phyloP scores from a whole-genome alignment of 2,329 filamentous ascomycete genomes.

The Ceratocystis variospora region DNA sequence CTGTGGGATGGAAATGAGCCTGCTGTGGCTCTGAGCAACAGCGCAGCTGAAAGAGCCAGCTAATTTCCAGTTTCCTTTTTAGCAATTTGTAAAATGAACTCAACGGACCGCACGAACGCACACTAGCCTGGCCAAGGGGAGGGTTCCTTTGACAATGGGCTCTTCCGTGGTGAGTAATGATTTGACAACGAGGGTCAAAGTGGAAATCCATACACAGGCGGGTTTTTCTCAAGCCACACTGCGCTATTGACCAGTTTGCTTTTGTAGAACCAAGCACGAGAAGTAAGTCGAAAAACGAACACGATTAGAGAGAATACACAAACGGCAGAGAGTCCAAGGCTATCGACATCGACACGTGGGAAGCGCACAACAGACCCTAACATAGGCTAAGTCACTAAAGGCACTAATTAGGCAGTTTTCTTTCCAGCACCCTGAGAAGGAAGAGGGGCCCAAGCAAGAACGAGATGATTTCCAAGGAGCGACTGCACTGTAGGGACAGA shows the following conservation, averaged over 20 bases:
- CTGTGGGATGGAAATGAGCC: not conserved
- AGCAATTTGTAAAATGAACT: not conserved
- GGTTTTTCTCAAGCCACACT: not conserved
- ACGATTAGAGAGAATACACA: not conserved
- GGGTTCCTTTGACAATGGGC: not conserved
- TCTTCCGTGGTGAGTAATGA: not conserved
- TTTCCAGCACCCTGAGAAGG: too few species aligned
- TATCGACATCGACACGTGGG: not conserved
- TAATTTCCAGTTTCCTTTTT: not conserved
- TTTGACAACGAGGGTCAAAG: not conserved
- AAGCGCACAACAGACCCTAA: not conserved
- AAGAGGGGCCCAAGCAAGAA: not conserved
- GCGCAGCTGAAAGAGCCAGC: not conserved
- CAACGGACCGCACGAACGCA: not conserved
- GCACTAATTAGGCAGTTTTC: not conserved
- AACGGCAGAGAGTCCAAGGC: not conserved
- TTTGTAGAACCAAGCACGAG: not conserved
- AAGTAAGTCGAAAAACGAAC: not conserved
- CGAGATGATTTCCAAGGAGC: not conserved
- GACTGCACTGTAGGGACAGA: not conserved
- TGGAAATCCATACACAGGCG: not conserved
- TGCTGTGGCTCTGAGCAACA: not conserved
- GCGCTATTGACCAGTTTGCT: not conserved
- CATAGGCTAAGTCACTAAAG: not conserved
- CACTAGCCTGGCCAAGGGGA: not conserved